Conservation (phyloP, 2,329 filamentous ascomycete species). For the Trichophyton rubrum region DNA sequence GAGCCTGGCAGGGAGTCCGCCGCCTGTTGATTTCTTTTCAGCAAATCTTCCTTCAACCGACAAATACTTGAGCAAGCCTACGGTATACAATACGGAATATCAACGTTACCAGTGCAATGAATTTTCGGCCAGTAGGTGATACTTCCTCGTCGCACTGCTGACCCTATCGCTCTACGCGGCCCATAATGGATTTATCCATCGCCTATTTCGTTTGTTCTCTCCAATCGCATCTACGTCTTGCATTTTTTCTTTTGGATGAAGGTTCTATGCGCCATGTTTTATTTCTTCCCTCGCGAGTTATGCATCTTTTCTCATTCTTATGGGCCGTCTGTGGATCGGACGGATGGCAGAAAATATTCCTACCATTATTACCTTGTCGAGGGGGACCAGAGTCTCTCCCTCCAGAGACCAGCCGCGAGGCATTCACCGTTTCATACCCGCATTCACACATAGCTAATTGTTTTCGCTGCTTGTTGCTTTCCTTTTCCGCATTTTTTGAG, state of each 20-base stretch:
- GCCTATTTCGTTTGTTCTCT: not conserved
- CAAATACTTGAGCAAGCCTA: not conserved
- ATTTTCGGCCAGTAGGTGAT: not conserved
- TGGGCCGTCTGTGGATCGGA: constrained; percentile 1
- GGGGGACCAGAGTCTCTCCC: not conserved
- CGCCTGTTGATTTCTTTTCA: constrained; percentile 5
- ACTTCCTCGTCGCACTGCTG: not conserved
- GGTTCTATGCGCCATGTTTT: not conserved
- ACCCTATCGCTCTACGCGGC: not conserved
- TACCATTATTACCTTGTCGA: not conserved
- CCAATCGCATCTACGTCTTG: not conserved
- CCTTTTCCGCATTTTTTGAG: constrained; percentile 1
- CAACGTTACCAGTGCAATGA: not conserved
- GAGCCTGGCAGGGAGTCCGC: constrained; percentile 11
- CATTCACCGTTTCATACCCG: constrained; percentile 1
- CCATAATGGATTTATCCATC: not conserved
- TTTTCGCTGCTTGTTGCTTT: not conserved
- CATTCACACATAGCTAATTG: constrained; percentile 1
- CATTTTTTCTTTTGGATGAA: constrained; percentile 1
- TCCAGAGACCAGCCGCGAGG: constrained; percentile 3
- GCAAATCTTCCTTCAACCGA: too few relatives aligned
- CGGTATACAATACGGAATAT: not conserved
- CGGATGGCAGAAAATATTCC: not conserved
- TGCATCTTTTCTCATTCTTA: not conserved
- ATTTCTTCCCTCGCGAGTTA: not conserved